Percentiles rank a stretch among this genome's conserved stretches.
Conservation (phyloP, 495 filamentous ascomycete species). For the Thermochaetoides thermophila region DNA sequence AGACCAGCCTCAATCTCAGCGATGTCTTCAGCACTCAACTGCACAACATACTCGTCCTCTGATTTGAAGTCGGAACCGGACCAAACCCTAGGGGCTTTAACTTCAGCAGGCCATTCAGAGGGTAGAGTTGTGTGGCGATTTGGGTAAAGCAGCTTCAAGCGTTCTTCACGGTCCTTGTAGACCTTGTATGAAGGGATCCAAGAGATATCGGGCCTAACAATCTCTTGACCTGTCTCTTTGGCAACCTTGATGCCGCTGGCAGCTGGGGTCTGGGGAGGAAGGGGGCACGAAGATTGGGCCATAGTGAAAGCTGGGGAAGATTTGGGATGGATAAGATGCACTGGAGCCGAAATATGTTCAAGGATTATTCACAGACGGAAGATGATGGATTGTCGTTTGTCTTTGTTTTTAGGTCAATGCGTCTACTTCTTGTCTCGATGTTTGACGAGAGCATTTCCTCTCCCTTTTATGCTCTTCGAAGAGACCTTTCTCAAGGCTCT, state of each 20-base stretch:
- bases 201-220: conserved; percentile 13
- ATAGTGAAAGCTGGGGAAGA: background rate
- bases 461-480: too few relatives aligned
- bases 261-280: background rate
- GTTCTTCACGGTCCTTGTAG: conserved; percentile 15
- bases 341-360: background rate
- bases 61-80: conserved; percentile 14
- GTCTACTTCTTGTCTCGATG: too few relatives aligned
- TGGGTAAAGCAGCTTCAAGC: conserved; percentile 7
- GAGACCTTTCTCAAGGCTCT: too few relatives aligned
- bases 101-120: conserved; percentile 12
- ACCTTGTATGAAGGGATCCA: conserved; percentile 20
- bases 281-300: background rate
- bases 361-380: background rate
- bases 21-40: conserved; percentile 11
- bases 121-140: conserved; percentile 16
- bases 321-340: background rate
- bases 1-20: conserved; percentile 15
- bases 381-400: background rate
- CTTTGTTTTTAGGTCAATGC: background rate
- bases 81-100: conserved; percentile 14
- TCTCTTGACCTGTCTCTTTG: conserved; percentile 1
- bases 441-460: too few relatives aligned
- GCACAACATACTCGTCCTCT: conserved; percentile 14
- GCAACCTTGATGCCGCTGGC: background rate